A percentile compares a stretch with the other conserved stretches of the same genome.
These are phyloP conservation scores for Nitzschia putrida DNA, from an alignment of 108 stramenopile genomes.

Conservation along the genomic window DNA sequence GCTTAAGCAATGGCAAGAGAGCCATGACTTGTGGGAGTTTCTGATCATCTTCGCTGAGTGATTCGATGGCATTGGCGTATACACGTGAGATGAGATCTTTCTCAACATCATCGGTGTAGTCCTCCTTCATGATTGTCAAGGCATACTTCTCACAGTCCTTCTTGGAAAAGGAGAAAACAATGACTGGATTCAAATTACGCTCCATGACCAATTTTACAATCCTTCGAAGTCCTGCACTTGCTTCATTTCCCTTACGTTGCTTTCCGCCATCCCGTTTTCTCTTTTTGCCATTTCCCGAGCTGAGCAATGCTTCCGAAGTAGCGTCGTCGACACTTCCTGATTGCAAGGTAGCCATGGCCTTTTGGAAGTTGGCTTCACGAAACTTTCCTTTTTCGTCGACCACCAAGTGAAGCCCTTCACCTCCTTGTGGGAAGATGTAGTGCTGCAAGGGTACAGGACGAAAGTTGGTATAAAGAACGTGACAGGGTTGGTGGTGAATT, in stretches of 20 bases:
- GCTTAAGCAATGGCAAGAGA: constrained; percentile 92
- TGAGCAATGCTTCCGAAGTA: constrained; percentile 65
- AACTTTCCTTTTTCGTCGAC: constrained; percentile 98
- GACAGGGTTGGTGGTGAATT: constrained; percentile 98
- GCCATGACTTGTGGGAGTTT: constrained; percentile 94
- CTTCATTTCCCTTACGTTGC: constrained; percentile 58
- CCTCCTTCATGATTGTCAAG: constrained; percentile 84
- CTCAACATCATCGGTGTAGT: constrained; percentile 97
- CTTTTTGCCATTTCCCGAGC: constrained; percentile 69
- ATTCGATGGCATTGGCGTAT: constrained; percentile 93
- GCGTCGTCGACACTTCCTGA: constrained; percentile 52
- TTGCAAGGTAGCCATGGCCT: constrained; percentile 89
- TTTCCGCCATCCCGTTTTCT: constrained; percentile 58
- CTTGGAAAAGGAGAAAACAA: constrained; percentile 98
- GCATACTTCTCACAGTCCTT: constrained; percentile 96
- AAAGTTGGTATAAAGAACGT: constrained; percentile 99
- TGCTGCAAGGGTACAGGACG: constrained; percentile 98
- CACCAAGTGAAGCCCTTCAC: constrained; percentile 95
- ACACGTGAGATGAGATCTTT: constrained; percentile 94
- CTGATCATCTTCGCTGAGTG: constrained; percentile 94
- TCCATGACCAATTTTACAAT: constrained; percentile 96
- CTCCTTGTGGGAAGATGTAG: constrained; percentile 93
- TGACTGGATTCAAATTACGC: constrained; percentile 93
- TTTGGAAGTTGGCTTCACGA: constrained; percentile 93
- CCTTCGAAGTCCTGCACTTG: constrained; percentile 82